A percentile compares a stretch with the other conserved stretches of the same genome.
Conservation (phyloP, 2,329 filamentous ascomycete genomes). For the Penicillium freii region DNA sequence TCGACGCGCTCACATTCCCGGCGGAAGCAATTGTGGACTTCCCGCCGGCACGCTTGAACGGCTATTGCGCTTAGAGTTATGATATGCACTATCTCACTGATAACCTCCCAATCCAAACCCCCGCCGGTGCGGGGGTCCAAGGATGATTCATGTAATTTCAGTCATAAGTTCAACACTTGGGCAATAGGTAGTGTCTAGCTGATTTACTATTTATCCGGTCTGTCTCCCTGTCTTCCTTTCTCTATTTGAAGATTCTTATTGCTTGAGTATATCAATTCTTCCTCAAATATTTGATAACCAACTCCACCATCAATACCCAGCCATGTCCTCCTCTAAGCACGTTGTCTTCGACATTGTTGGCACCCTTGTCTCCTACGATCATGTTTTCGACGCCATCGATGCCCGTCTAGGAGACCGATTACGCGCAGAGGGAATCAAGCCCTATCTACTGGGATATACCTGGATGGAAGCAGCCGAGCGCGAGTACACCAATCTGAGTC, state of each 20-base stretch:
- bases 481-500: conserved; percentile 48
- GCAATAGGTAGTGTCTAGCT: not conserved
- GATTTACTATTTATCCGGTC: not conserved
- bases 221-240: not conserved
- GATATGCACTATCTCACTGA: no score
- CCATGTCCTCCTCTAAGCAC: conserved; percentile 21
- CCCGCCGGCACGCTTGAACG: conserved; percentile 1
- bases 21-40: not conserved
- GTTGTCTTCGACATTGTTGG: conserved; percentile 38
- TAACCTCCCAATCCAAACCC: no score
- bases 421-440: conserved; percentile 33
- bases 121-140: conserved; percentile 7
- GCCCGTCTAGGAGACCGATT: conserved; percentile 40
- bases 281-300: not conserved
- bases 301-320: not conserved
- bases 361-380: conserved; percentile 44
- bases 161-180: not conserved
- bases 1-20: not conserved
- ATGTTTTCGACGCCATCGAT: conserved; percentile 41
- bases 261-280: not conserved
- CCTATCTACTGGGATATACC: conserved; percentile 41
- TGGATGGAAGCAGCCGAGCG: conserved; percentile 47
- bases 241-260: not conserved
- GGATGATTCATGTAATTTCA: not conserved
- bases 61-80: not conserved